Evolutionary conservation across 2,329 filamentous ascomycete genomes (phyloP).

Genomic region (Geoglossum cookeanum): DNA sequence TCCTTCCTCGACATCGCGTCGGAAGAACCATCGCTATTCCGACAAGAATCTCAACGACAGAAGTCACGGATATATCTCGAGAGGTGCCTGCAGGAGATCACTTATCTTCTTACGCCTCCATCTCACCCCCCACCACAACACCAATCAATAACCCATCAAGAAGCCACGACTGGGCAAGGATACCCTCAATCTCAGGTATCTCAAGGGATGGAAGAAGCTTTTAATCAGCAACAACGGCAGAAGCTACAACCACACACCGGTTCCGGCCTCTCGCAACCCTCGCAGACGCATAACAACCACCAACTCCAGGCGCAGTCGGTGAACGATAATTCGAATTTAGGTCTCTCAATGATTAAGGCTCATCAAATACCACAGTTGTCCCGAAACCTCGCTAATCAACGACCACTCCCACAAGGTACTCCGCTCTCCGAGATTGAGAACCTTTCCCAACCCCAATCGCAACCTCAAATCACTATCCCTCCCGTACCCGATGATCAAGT

Average conservation of each 20-base stretch:
- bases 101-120: conserved; percentile 47
- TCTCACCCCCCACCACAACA: conserved; percentile 38
- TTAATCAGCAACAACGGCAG: conserved; percentile 36
- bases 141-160: conserved; percentile 23
- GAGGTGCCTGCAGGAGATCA: conserved; percentile 48
- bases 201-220: conserved; percentile 39
- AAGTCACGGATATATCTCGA: conserved; percentile 43
- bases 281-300: conserved; percentile 39
- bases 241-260: conserved; percentile 39
- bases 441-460: conserved; percentile 24
- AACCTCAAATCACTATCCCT: conserved; percentile 21
- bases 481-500: conserved; percentile 32
- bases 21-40: conserved; percentile 25
- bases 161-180: conserved; percentile 7
- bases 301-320: conserved; percentile 32
- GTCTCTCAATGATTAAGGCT: conserved; percentile 21
- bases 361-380: conserved; percentile 13
- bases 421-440: conserved; percentile 36
- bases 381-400: conserved; percentile 23
- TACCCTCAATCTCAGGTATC: conserved; percentile 24
- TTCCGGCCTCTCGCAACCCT: conserved; percentile 29
- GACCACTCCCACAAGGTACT: conserved; percentile 24
- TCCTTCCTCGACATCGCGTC: conserved; percentile 31
- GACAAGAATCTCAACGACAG: conserved; percentile 39
- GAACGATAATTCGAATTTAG: conserved; percentile 6